Evolutionary conservation across 2,329 filamentous ascomycete genomes (phyloP), one percentile per base, ranked within the genome.

Genomic region (Bisporella sp.): DNA sequence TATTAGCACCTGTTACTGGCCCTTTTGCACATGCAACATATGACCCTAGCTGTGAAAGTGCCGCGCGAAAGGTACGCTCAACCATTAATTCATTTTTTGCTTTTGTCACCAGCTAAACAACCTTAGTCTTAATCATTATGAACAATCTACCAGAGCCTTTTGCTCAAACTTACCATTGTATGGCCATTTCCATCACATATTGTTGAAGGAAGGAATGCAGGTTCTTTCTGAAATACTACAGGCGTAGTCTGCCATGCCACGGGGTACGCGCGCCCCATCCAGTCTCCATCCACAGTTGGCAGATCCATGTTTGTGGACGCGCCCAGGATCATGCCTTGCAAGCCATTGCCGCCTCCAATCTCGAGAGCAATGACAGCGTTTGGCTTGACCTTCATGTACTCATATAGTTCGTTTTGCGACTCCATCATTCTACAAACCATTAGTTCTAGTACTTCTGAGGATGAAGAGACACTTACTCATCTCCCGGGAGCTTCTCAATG

Each of bases 251-350:
- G 71, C 69, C 69, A 72, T 48, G 68, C 68, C 1, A 68, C 72
- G 2, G 72, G 72, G 55, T 72, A 73, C 5, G 72, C 71, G 35
- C 71, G 62, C 4, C 71, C 70, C 71, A 74, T 74, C 57, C 64
- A 71, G 51, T 74, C 72, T 2, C 64, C 71, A 51, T 74, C 71
- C 11, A 74, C 63, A 5, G 69, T 66, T 6, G 71, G 68, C 43
- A 65, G 37, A 52, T 72, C 55, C 42, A 63, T 64, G 28, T 58
- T 52, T 35, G 61, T 39, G 54, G 64, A 55, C 59, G 64, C 35
- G 53, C 64, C 51, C 8, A 57, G 50, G 3, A 57, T 47, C n/a
- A 50, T 59, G 47, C 51, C 66, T 4, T 66, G 66, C 47, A 69
- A 62, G 1, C 65, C 64, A 40, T 61, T 62, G 3, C 64, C 70